Evolutionary conservation across 2,329 filamentous ascomycete genomes (phyloP).

Genomic region (Epichloe scottii): DNA sequence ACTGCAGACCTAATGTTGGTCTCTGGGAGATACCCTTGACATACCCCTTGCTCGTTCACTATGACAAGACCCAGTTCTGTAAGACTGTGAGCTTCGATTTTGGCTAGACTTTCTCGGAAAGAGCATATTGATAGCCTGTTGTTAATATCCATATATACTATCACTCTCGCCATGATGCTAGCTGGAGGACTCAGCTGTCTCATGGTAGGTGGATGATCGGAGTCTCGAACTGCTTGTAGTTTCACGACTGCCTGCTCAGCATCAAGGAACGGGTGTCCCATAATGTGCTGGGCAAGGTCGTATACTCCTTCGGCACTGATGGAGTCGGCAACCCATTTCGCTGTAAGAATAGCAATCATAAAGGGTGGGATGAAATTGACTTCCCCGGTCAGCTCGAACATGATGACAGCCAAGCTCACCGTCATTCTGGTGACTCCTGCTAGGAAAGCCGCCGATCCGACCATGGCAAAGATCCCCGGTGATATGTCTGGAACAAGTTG

Average conservation of each 20-base stretch:
- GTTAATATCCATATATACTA: slow-evolving; percentile 29
- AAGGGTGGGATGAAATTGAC: slow-evolving; percentile 44
- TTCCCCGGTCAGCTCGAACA: slow-evolving; percentile 49
- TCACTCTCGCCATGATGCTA: slow-evolving; percentile 44
- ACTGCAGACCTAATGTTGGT: slow-evolving; percentile 39
- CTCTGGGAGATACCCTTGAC: slow-evolving; percentile 43
- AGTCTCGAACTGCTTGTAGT: slow-evolving; percentile 21
- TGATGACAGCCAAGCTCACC: slow-evolving; percentile 44
- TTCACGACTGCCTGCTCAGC: slow-evolving; percentile 30
- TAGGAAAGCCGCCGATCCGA: slow-evolving; percentile 45
- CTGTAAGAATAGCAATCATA: slow-evolving; percentile 46
- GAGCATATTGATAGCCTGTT: slow-evolving; percentile 26
- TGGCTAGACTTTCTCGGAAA: slow-evolving; percentile 31
- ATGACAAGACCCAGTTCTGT: slow-evolving; percentile 47
- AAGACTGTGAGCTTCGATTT: slow-evolving; percentile 35
- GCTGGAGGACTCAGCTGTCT: slow-evolving; percentile 37
- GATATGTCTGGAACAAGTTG: slow-evolving; percentile 28
- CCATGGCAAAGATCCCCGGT: slow-evolving; percentile 49
- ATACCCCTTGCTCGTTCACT: slow-evolving; percentile 31
- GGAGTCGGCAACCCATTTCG: slow-evolving; percentile 45
- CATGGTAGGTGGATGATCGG: slow-evolving; percentile 21
- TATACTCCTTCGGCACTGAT: slow-evolving; percentile 42
- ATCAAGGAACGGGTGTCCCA: slow-evolving; percentile 47
- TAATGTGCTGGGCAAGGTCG: slow-evolving; percentile 44
- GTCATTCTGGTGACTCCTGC: slow-evolving; percentile 48